Conservation (phyloP, 2,329 filamentous ascomycete genomes). For the Stagonosporopsis chrysanthemi region DNA sequence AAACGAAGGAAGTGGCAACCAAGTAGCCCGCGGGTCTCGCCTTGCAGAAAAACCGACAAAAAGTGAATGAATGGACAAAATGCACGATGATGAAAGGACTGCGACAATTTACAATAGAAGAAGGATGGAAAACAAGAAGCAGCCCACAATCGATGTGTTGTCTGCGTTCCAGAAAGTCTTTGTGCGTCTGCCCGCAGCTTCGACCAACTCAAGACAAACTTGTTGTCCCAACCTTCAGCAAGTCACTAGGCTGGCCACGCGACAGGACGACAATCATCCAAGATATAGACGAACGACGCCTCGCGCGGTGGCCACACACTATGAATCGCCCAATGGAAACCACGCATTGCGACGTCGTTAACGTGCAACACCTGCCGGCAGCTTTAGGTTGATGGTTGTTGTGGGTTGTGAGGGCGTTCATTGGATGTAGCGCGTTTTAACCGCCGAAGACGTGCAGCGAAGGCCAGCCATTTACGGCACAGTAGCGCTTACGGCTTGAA, state of each 20-base stretch:
- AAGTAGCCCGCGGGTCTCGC: constrained; percentile 3
- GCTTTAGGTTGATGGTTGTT: constrained; percentile 16
- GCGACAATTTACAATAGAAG: constrained; percentile 12
- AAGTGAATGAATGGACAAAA: constrained; percentile 20
- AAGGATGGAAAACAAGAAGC: constrained; percentile 2
- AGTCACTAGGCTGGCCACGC: constrained; percentile 27
- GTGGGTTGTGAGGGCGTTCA: constrained; percentile 9
- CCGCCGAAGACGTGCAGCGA: constrained; percentile 35
- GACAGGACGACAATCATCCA: constrained; percentile 29
- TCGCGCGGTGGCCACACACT: constrained; percentile 15
- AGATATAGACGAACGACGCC: constrained; percentile 31
- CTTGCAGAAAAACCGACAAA: constrained; percentile 16
- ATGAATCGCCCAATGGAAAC: constrained; percentile 29
- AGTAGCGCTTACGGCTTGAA: constrained; percentile 43
- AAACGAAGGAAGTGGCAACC: constrained; percentile 16
- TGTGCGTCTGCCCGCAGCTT: constrained; percentile 11
- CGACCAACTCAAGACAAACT: background rate
- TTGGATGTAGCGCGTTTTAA: constrained; percentile 31
- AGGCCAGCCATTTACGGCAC: constrained; percentile 35
- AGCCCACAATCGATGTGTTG: constrained; percentile 19
- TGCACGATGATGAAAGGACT: constrained; percentile 10
- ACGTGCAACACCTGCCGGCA: constrained; percentile 28
- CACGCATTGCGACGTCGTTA: constrained; percentile 26
- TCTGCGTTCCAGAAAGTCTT: constrained; percentile 16
- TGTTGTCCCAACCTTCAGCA: constrained; percentile 30